phyloP scores from a whole-genome alignment of 169 alveolate genomes.

The Eimeria falciformis region DNA sequence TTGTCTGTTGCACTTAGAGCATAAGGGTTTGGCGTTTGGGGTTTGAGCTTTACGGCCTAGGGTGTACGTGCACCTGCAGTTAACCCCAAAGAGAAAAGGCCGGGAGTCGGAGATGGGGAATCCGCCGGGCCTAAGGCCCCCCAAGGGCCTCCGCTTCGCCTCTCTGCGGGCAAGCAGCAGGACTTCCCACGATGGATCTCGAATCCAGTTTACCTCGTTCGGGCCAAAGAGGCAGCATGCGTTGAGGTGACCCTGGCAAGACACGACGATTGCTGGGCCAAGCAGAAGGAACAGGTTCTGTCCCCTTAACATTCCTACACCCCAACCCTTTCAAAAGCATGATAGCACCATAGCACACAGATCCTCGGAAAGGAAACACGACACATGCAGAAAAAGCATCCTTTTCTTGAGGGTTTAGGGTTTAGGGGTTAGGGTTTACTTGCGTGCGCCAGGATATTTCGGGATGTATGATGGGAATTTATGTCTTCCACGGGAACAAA shows the following conservation, averaged over 20 bases:
- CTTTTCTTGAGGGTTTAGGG: neutral
- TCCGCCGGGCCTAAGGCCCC: neutral
- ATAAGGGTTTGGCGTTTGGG: too few species aligned
- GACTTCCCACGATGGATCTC: neutral
- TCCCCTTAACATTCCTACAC: neutral
- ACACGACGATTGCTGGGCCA: constrained; percentile 46
- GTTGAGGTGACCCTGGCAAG: constrained; percentile 33
- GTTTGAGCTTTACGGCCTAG: neutral
- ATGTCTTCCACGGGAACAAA: constrained; percentile 1
- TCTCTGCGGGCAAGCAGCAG: too few species aligned
- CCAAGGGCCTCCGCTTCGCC: too few species aligned
- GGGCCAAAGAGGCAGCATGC: neutral
- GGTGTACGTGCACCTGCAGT: neutral
- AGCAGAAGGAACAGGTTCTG: constrained; percentile 32
- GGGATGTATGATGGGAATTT: constrained; percentile 49
- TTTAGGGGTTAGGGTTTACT: neutral
- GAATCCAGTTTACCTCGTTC: neutral
- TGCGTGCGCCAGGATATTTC: constrained; percentile 18
- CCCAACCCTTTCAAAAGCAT: neutral
- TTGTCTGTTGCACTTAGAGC: too few species aligned
- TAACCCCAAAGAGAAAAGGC: neutral
- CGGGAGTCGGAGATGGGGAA: neutral
- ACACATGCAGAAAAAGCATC: too few species aligned
- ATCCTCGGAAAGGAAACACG: too few species aligned
- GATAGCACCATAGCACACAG: too few species aligned